Conservation (phyloP, 768 basidiomycete species). For the Lactarius hatsudake region DNA sequence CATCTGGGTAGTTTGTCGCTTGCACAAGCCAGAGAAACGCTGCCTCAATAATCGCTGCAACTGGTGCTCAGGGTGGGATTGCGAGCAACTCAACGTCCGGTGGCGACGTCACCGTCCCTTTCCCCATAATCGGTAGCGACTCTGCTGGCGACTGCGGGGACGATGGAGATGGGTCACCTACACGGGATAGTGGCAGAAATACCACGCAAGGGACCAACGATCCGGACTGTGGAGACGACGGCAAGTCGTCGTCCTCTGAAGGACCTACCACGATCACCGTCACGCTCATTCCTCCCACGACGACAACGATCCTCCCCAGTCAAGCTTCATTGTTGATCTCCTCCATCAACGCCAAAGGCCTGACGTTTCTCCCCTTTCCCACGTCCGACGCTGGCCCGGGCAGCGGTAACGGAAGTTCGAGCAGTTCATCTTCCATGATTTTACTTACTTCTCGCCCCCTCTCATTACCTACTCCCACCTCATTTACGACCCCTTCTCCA, state of each 20-base stretch:
- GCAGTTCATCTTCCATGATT: constrained; percentile 1
- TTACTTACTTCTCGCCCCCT: constrained; percentile 3
- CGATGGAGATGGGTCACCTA: neutral
- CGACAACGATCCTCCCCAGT: constrained; percentile 43
- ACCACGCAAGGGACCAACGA: constrained; percentile 7
- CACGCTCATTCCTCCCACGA: constrained; percentile 36
- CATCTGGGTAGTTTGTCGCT: constrained; percentile 39
- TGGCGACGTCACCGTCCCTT: constrained; percentile 25
- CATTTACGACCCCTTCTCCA: neutral
- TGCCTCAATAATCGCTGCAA: constrained; percentile 42
- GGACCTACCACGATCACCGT: constrained; percentile 33
- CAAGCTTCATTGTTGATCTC: constrained; percentile 36
- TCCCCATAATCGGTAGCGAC: constrained; percentile 23
- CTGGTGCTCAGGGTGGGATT: constrained; percentile 46
- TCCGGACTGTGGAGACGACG: constrained; percentile 1
- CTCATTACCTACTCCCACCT: neutral
- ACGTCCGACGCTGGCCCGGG: constrained; percentile 27
- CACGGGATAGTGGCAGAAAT: neutral
- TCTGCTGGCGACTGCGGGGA: constrained; percentile 7
- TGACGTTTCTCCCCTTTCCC: constrained; percentile 40
- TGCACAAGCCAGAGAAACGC: constrained; percentile 55
- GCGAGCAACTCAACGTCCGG: constrained; percentile 32
- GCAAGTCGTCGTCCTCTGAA: constrained; percentile 26
- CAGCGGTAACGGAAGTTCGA: neutral
- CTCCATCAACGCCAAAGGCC: neutral